Conservation (phyloP, 768 basidiomycete species). For the Tricholoma matsutake region DNA sequence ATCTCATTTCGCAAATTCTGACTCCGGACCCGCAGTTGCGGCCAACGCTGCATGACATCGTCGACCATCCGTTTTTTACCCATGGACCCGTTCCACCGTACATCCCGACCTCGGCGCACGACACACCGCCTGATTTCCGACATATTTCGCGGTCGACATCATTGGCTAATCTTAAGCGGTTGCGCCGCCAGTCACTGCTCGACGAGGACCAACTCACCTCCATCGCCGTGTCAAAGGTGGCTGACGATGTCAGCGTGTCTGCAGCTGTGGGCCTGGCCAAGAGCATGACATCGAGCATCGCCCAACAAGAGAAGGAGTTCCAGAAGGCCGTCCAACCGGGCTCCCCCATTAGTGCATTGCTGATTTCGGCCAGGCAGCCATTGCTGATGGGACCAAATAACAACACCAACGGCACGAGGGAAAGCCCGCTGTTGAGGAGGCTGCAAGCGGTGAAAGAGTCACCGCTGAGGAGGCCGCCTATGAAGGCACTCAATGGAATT, state of each 20-base stretch:
- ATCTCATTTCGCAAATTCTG: conserved; percentile 81
- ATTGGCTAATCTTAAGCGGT: conserved; percentile 63
- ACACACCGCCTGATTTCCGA: conserved; percentile 71
- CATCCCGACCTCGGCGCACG: conserved; percentile 78
- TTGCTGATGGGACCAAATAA: conserved; percentile 59
- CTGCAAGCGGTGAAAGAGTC: conserved; percentile 57
- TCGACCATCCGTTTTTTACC: conserved; percentile 82
- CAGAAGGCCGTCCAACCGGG: conserved; percentile 93
- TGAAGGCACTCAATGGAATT: conserved; percentile 43
- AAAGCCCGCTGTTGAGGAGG: conserved; percentile 48
- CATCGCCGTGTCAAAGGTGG: conserved; percentile 40
- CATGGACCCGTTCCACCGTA: conserved; percentile 76
- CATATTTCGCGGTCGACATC: conserved; percentile 59
- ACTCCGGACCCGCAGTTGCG: conserved; percentile 81
- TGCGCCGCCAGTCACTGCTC: conserved; percentile 59
- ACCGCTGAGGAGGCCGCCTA: conserved; percentile 43
- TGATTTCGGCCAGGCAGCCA: conserved; percentile 87
- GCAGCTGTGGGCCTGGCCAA: conserved; percentile 26
- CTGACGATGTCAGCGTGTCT: conserved; percentile 11
- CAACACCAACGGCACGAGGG: conserved; percentile 24
- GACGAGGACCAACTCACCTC: conserved; percentile 56
- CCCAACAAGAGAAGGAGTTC: conserved; percentile 94
- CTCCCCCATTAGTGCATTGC: conserved; percentile 87
- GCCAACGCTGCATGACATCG: conserved; percentile 81
- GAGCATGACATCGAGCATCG: conserved; percentile 58